Percentiles rank a stretch among this genome's conserved stretches.
Conservation (phyloP, 2,329 filamentous ascomycete genomes). For the Botrytis pseudocinerea region DNA sequence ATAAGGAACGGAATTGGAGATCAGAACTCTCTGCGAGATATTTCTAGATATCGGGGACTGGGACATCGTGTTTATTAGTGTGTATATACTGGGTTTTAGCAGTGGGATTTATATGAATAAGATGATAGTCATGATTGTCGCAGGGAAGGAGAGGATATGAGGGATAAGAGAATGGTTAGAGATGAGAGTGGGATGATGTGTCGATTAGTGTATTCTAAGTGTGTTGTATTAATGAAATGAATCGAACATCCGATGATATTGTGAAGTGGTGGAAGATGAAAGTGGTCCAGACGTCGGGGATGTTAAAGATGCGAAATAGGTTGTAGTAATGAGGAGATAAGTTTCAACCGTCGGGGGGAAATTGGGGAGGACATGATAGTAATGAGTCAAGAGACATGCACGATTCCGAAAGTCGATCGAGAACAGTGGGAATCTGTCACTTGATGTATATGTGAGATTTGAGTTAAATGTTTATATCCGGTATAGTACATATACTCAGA, state of each 20-base stretch:
- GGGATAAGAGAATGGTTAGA: neutral
- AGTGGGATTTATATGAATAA: neutral
- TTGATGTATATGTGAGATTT: too few species aligned
- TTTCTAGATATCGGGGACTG: neutral
- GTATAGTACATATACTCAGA: neutral
- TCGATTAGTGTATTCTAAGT: neutral
- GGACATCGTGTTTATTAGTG: neutral
- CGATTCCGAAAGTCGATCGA: rapidly evolving
- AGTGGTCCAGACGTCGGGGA: rapidly evolving
- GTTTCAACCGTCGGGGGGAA: rapidly evolving
- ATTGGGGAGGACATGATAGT: neutral
- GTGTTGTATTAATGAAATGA: neutral
- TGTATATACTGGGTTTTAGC: neutral
- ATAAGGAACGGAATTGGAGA: neutral
- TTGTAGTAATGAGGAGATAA: neutral
- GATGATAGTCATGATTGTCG: neutral
- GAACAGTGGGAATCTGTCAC: neutral
- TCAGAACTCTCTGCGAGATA: neutral
- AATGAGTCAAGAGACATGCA: neutral
- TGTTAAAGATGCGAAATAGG: neutral
- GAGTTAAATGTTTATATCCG: neutral
- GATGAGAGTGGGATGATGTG: neutral
- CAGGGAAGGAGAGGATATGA: neutral
- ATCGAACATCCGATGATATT: neutral
- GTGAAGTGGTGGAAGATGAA: neutral